Conservation (phyloP, 2,329 filamentous ascomycete species). For the Nothophoma quercina region DNA sequence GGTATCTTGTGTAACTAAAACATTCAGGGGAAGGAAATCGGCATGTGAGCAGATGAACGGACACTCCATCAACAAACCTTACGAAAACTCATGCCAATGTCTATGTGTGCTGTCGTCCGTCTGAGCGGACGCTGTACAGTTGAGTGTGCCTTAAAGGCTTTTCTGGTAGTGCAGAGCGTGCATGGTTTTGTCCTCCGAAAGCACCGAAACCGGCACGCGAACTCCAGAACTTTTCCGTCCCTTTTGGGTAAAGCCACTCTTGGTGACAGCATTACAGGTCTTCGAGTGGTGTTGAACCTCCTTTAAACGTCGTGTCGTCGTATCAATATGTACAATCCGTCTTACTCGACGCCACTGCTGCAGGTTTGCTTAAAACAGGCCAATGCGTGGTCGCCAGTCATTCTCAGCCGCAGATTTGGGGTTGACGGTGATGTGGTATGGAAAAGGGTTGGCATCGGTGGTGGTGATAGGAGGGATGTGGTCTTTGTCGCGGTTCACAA, state of each 20-base stretch:
- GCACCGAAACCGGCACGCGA: background rate
- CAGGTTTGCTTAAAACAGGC: conserved; percentile 48
- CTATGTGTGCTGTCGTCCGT: conserved; percentile 24
- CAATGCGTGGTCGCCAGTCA: conserved; percentile 80
- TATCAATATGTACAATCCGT: conserved; percentile 31
- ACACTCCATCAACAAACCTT: background rate
- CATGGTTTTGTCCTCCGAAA: conserved; percentile 6
- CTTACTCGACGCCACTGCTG: conserved; percentile 5
- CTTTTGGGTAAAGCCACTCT: conserved; percentile 18
- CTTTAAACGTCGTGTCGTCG: conserved; percentile 16
- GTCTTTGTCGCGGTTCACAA: conserved; percentile 87
- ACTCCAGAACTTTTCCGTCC: conserved; percentile 28
- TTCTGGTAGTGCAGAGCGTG: conserved; percentile 11
- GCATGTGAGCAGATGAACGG: conserved; percentile 1
- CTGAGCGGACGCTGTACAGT: conserved; percentile 38
- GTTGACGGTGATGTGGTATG: conserved; percentile 90
- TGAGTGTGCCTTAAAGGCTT: conserved; percentile 13
- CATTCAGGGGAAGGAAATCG: conserved; percentile 20
- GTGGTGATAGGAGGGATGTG: conserved; percentile 98
- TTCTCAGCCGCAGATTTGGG: conserved; percentile 69
- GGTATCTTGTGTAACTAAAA: conserved; percentile 41
- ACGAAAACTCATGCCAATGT: conserved; percentile 10
- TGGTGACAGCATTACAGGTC: background rate
- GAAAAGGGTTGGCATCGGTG: conserved; percentile 90
- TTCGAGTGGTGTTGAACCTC: conserved; percentile 35